Base-by-base conservation (phyloP, 1,139 yeast genomes). In the Pichia sp. region DNA sequence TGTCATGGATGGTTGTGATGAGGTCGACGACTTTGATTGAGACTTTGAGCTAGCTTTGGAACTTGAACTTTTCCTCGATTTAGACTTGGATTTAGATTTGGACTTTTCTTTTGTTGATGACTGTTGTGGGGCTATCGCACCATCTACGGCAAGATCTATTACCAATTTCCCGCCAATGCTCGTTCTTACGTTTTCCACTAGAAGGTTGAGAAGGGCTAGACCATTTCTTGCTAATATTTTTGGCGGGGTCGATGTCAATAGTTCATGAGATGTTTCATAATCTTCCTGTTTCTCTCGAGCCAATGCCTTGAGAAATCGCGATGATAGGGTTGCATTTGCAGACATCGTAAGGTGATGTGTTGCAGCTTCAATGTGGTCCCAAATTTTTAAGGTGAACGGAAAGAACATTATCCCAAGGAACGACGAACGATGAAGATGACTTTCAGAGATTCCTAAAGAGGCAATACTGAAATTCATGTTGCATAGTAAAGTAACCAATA, bases 151-250 rank as follows among this genome's bases (percentile, higher is more conserved):
- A 32, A 88, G 58, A 42, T 86, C 94, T 9, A 85, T 51, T 28
- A 84, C 60, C 12, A 77, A 65, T 50, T 83, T 75, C 4, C 96
- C 96, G 5, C 88, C 94, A 16, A 85, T 61, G 0, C 96, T 95
- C 0, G 91, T 81, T 37, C 81, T 64, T 5, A 83, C 59, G 39
- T 76, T 75, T 13, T 70, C 69, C 13, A 82, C 63, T 1, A 64
- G 57, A 36, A 88, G 63, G 55, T 87, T 84, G 31, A 77, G 56
- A 8, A 86, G 64, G 0, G 96, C 96, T 26, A 83, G 62, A 0
- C 96, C 96, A 37, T 74, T 66, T 13, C 66, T 62, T 0, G 83
- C 80, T 20, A 88, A 64, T 41, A 69, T 69, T 52, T 80, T 79
- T 2, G 88, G 75, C 1, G 93, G 66, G 34, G 76, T 64, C 1